phyloP scores from a whole-genome alignment of 805 yeast genomes.

The Dipodascopsis uninucleata region DNA sequence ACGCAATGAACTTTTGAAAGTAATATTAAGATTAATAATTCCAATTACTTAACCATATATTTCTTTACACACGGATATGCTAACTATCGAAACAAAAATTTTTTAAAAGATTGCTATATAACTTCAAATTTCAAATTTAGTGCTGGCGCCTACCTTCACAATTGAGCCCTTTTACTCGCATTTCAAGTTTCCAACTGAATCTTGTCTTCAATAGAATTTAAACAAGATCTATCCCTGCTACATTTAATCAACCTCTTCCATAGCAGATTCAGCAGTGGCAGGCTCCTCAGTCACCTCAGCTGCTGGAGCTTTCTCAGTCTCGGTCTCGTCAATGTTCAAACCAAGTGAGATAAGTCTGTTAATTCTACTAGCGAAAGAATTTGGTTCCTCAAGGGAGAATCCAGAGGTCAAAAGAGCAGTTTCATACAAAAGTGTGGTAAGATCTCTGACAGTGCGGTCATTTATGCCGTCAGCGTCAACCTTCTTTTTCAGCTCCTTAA shows the following conservation, averaged over 20 bases:
- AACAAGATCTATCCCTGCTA: too few relatives aligned
- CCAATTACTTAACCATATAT: too few relatives aligned
- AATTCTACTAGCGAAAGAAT: slow-evolving; percentile 94
- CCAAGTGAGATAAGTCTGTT: slow-evolving; percentile 98
- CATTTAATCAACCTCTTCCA: slow-evolving; percentile 98
- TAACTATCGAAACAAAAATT: too few relatives aligned
- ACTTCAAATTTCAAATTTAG: too few relatives aligned
- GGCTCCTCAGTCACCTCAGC: slow-evolving; percentile 55
- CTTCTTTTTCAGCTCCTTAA: slow-evolving; percentile 91
- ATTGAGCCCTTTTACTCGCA: too few relatives aligned
- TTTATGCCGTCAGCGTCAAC: slow-evolving; percentile 96
- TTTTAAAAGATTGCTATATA: too few relatives aligned
- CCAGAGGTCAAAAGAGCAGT: slow-evolving; percentile 98
- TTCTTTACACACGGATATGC: too few relatives aligned
- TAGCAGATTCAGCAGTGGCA: slow-evolving; percentile 83
- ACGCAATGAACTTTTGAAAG: too few relatives aligned
- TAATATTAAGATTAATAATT: too few relatives aligned
- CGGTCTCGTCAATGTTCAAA: slow-evolving; percentile 93
- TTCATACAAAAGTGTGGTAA: slow-evolving; percentile 93
- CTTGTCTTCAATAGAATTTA: too few relatives aligned
- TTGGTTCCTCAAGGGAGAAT: slow-evolving; percentile 98
- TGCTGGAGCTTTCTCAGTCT: slow-evolving; percentile 41
- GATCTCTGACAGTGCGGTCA: slow-evolving; percentile 97
- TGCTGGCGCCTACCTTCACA: too few relatives aligned
- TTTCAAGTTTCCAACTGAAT: too few relatives aligned